Percentiles rank a stretch among this genome's conserved stretches.
These are phyloP conservation scores for Apiospora saccharicola DNA, from an alignment of 2,329 filamentous ascomycete genomes.

Conservation along the genomic window DNA sequence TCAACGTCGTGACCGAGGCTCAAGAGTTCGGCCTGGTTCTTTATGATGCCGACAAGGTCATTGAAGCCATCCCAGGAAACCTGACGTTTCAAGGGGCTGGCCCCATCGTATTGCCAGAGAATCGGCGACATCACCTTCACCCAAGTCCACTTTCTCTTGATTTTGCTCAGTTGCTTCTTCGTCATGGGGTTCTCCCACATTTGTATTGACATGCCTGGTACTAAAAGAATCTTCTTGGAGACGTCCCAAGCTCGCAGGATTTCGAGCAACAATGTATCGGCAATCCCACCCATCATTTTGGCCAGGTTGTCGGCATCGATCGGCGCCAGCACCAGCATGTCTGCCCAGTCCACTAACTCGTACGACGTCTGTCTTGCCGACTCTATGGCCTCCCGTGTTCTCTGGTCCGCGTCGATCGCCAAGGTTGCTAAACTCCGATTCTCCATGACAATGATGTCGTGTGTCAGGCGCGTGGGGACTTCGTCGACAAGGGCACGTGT, in stretches of 20 bases:
- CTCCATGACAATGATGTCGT: conserved; percentile 67
- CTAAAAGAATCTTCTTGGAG: conserved; percentile 82
- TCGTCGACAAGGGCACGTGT: conserved; percentile 71
- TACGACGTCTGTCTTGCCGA: conserved; percentile 61
- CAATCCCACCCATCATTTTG: conserved; percentile 86
- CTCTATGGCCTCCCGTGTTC: conserved; percentile 54
- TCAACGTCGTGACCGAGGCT: conserved; percentile 77
- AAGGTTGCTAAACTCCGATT: conserved; percentile 56
- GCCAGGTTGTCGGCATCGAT: conserved; percentile 85
- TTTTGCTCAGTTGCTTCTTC: conserved; percentile 84
- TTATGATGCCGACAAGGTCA: conserved; percentile 76
- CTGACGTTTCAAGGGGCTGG: conserved; percentile 54
- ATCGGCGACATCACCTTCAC: conserved; percentile 82
- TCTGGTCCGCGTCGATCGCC: conserved; percentile 45
- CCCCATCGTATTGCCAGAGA: conserved; percentile 77
- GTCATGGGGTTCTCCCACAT: conserved; percentile 94
- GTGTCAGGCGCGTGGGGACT: conserved; percentile 67
- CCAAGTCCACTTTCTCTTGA: conserved; percentile 87
- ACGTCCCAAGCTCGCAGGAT: conserved; percentile 87
- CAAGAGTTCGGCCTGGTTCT: conserved; percentile 79
- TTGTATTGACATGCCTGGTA: conserved; percentile 86
- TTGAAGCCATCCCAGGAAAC: conserved; percentile 71
- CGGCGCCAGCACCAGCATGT: conserved; percentile 83
- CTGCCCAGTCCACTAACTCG: conserved; percentile 85
- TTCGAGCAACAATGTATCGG: conserved; percentile 81